Conservation (phyloP, 768 basidiomycete species). For the Phanerochaete sordida region DNA sequence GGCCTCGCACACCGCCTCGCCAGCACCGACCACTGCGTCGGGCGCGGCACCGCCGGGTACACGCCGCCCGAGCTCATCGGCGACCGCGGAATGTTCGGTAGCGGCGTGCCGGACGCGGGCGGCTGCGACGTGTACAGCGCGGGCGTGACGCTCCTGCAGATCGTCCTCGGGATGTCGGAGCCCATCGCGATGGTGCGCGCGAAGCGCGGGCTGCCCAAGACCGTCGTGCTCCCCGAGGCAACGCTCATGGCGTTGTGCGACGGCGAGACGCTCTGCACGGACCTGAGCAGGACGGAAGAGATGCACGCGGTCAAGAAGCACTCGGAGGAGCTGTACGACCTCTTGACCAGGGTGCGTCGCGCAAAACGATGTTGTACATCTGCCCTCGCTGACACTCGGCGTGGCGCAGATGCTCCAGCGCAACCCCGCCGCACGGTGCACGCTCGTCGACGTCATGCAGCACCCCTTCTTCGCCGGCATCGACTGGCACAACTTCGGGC, state of each 20-base stretch:
- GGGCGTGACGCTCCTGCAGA: no score
- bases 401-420: neutral
- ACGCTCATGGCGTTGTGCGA: neutral
- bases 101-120: no score
- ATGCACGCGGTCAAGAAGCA: neutral
- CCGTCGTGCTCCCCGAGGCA: neutral
- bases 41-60: neutral
- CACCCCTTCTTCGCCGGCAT: neutral
- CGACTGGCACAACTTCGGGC: neutral
- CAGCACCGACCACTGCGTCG: neutral
- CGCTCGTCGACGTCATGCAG: neutral
- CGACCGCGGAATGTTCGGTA: neutral
- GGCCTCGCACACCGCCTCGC: constrained; percentile 1
- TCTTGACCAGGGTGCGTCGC: neutral
- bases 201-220: no score
- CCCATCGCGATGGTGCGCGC: no score
- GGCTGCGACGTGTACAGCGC: neutral
- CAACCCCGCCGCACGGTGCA: neutral
- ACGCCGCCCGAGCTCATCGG: neutral
- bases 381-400: no score
- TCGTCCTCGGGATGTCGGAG: no score
- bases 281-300: neutral
- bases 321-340: neutral
- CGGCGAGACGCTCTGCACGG: neutral
- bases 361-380: neutral